A percentile compares a stretch with the other conserved stretches of the same genome.
phyloP scores from a whole-genome alignment of 2,329 filamentous ascomycete genomes.

The Fonsecaea pugnacius region DNA sequence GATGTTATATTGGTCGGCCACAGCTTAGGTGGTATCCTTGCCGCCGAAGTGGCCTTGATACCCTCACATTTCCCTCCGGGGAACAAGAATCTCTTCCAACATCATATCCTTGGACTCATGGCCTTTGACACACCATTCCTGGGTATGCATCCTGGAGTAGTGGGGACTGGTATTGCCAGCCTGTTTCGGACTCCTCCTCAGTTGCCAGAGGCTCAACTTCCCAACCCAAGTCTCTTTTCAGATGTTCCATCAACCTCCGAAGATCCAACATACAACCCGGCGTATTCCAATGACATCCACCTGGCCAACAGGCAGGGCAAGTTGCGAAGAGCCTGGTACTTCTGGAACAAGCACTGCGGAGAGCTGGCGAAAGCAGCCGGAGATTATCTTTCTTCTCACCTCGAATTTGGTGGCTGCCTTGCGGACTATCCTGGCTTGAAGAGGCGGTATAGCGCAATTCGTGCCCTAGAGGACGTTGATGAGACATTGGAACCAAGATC shows the following conservation, averaged over 20 bases:
- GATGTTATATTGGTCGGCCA: constrained; percentile 85
- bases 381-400: constrained; percentile 74
- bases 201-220: constrained; percentile 6
- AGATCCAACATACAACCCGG: constrained; percentile 72
- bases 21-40: constrained; percentile 84
- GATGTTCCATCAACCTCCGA: constrained; percentile 28
- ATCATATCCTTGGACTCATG: constrained; percentile 78
- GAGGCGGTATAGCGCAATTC: constrained; percentile 69
- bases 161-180: constrained; percentile 79
- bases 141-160: constrained; percentile 84
- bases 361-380: constrained; percentile 71
- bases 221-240: constrained; percentile 21
- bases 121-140: constrained; percentile 86
- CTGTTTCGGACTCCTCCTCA: constrained; percentile 65
- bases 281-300: constrained; percentile 74
- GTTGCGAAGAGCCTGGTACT: constrained; percentile 67
- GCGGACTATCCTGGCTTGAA: constrained; percentile 75
- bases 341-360: constrained; percentile 79
- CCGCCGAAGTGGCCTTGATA: constrained; percentile 76
- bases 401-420: constrained; percentile 81
- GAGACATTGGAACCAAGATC: constrained; percentile 51
- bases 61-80: constrained; percentile 36
- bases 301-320: constrained; percentile 72
- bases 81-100: constrained; percentile 59
- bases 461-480: constrained; percentile 72